Evolutionary conservation across 2,329 filamentous ascomycete genomes (phyloP).

Genomic region (Claviceps purpurea): DNA sequence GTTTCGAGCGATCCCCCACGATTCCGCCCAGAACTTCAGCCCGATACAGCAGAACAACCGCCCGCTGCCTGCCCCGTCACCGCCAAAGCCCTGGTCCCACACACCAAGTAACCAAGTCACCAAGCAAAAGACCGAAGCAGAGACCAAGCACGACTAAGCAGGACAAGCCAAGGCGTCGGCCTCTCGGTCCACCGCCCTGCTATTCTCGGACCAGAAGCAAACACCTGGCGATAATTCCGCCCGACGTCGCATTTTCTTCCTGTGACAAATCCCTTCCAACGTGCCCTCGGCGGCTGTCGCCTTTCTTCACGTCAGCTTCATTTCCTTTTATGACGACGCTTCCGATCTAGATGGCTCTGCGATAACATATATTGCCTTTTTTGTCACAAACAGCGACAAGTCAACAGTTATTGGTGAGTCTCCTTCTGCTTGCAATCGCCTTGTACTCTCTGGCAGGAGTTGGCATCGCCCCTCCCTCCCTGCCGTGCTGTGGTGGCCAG

Average conservation of each 20-base stretch:
- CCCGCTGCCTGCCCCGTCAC: neutral
- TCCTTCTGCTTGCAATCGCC: neutral
- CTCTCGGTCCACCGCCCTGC: neutral
- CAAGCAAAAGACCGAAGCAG: neutral
- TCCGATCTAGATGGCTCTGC: conserved; percentile 1
- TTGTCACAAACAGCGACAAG: neutral
- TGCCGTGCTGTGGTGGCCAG: neutral
- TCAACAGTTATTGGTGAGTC: neutral
- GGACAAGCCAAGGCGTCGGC: neutral
- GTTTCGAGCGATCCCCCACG: neutral
- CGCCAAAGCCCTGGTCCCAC: neutral
- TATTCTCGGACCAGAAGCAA: neutral
- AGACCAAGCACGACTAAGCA: neutral
- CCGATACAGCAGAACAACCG: neutral
- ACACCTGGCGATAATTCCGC: conserved; percentile 5
- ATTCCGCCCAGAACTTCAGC: neutral
- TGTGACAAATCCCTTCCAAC: neutral
- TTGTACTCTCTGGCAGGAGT: neutral
- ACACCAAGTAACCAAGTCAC: neutral
- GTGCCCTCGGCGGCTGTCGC: conserved; percentile 1
- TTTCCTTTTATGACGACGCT: neutral
- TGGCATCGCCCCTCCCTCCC: neutral
- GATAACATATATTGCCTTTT: conserved; percentile 1
- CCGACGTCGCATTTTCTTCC: conserved; percentile 7
- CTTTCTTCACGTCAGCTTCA: neutral